phyloP scores from a whole-genome alignment of 139 green algal genomes.

The Diplosphaera chodatii region DNA sequence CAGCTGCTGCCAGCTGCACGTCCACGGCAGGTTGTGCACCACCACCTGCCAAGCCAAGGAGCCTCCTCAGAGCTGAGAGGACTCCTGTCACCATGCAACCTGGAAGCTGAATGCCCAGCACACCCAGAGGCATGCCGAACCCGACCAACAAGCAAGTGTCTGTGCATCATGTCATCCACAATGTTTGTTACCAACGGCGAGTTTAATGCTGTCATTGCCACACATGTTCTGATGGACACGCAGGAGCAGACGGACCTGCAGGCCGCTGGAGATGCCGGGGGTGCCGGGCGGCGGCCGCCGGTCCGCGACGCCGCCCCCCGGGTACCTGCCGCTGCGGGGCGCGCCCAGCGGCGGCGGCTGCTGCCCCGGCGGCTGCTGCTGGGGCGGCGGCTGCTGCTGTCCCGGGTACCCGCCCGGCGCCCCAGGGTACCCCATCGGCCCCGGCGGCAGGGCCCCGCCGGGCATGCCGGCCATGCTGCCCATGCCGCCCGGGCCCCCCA shows the following conservation, averaged over 20 bases:
- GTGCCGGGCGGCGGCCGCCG: constrained; percentile 42
- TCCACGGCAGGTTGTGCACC: constrained; percentile 89
- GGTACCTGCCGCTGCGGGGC: not conserved
- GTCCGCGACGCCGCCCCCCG: constrained; percentile 21
- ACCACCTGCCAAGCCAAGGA: constrained; percentile 70
- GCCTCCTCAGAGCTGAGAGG: too few relatives aligned
- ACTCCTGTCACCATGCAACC: not conserved
- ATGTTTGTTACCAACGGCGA: too few relatives aligned
- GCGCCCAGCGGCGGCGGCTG: too few relatives aligned
- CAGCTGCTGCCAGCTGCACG: constrained; percentile 80
- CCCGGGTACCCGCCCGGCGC: not conserved
- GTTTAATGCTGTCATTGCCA: not conserved
- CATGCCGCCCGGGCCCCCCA: not conserved
- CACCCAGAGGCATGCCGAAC: too few relatives aligned
- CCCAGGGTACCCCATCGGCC: too few relatives aligned
- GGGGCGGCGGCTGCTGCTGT: not conserved
- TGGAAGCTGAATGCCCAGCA: too few relatives aligned
- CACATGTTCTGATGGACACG: too few relatives aligned
- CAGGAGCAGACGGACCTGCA: too few relatives aligned
- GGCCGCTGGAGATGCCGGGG: constrained; percentile 56
- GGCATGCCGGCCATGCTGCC: too few relatives aligned
- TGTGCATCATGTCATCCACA: too few relatives aligned
- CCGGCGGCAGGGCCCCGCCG: too few relatives aligned
- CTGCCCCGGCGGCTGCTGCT: not conserved
- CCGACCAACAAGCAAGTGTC: too few relatives aligned